Percentiles rank a stretch among this genome's conserved stretches.
Evolutionary conservation across 2,329 filamentous ascomycete genomes (phyloP).

Genomic region (Paracorniculantispora psalliotae): DNA sequence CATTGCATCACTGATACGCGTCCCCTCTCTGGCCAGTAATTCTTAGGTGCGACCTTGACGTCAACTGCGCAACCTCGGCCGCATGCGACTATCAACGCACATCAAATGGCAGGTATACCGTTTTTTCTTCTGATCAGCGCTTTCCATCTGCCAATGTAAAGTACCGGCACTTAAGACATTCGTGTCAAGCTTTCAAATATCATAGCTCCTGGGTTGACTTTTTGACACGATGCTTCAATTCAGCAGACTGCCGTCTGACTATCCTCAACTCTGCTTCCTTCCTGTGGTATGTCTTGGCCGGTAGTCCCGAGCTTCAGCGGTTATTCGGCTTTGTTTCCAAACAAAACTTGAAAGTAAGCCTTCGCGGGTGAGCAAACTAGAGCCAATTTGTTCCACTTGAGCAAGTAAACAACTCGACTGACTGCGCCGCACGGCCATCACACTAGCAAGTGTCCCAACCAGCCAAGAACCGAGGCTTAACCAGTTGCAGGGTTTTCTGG

Average conservation of each 20-base stretch:
- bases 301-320: not conserved
- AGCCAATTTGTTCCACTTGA: not conserved
- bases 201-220: not conserved
- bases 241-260: not conserved
- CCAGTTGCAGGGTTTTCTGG: not conserved
- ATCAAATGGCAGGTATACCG: not conserved
- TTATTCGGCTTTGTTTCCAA: not conserved
- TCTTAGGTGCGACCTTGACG: not conserved
- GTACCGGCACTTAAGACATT: not conserved
- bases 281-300: not conserved
- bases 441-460: not conserved
- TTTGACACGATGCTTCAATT: not conserved
- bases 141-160: no score
- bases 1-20: not conserved
- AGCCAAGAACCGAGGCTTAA: not conserved
- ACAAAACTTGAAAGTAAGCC: not conserved
- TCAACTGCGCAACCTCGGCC: not conserved
- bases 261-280: not conserved
- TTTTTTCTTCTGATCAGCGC: not conserved
- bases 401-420: not conserved
- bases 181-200: not conserved
- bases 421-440: conserved; percentile 5
- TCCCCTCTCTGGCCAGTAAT: not conserved
- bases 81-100: not conserved
- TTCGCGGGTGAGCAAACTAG: not conserved